phyloP scores from a whole-genome alignment of 768 basidiomycete species.

The Tylopilus felleus region DNA sequence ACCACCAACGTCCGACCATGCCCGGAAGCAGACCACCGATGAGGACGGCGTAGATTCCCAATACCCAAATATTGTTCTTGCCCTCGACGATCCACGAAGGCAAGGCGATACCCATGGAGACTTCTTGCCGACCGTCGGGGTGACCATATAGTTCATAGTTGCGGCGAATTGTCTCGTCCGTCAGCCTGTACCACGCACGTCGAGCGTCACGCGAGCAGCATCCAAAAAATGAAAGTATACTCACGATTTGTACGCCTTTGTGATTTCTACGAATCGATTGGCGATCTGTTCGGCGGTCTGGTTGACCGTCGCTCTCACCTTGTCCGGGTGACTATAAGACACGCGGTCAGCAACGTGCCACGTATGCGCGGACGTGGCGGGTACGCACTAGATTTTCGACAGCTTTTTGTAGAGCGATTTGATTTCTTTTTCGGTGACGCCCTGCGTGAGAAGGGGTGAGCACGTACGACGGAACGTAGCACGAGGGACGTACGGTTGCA shows the following conservation, averaged over 20 bases:
- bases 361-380: not conserved
- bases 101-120: constrained; percentile 92
- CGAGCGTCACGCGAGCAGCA: not conserved
- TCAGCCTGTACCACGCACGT: constrained; percentile 50
- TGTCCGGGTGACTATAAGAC: constrained; percentile 84
- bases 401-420: constrained; percentile 94
- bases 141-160: constrained; percentile 90
- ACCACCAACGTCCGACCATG: constrained; percentile 97
- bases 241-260: constrained; percentile 96
- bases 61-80: constrained; percentile 87
- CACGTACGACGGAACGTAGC: not conserved
- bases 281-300: constrained; percentile 85
- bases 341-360: not conserved
- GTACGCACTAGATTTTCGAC: constrained; percentile 74
- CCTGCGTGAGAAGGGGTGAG: constrained; percentile 36
- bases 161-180: constrained; percentile 87
- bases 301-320: constrained; percentile 79
- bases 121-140: constrained; percentile 94
- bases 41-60: constrained; percentile 82
- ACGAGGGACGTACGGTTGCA: constrained; percentile 36
- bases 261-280: constrained; percentile 84
- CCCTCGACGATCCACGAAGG: constrained; percentile 92
- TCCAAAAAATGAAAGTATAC: constrained; percentile 15
- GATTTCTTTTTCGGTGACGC: constrained; percentile 80
- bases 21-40: constrained; percentile 85